Percentiles rank a stretch among this genome's conserved stretches.
Conservation (phyloP, 2,329 filamentous ascomycete genomes). For the Neopestalotiopsis rosae region DNA sequence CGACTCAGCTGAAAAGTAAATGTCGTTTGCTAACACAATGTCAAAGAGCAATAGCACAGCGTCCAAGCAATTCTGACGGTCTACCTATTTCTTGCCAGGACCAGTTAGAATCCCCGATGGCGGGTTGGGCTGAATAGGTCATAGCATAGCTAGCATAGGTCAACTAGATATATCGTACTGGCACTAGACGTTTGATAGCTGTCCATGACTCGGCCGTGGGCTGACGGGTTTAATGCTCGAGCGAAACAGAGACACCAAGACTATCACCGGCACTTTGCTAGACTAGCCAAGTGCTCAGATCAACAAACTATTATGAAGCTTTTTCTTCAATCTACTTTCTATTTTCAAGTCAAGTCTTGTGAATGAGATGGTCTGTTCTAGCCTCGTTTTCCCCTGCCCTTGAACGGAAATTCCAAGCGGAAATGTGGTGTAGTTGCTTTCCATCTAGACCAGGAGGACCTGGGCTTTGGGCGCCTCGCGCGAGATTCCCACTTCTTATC, state of each 20-base stretch:
- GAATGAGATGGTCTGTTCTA: background rate
- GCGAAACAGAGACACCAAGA: background rate
- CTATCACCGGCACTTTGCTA: background rate
- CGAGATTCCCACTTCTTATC: slow-evolving; percentile 11
- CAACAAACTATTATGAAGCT: background rate
- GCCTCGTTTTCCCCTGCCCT: background rate
- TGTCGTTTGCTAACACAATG: background rate
- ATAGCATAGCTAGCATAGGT: background rate
- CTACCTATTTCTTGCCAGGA: background rate
- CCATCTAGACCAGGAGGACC: slow-evolving; percentile 10
- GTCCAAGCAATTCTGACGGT: background rate
- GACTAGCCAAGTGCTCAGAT: background rate
- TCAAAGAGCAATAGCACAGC: background rate
- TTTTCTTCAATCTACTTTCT: background rate
- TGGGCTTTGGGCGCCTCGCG: slow-evolving; percentile 6
- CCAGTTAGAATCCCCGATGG: background rate
- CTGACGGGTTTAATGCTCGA: background rate
- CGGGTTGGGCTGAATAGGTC: background rate
- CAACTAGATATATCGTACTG: background rate
- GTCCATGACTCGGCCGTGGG: background rate
- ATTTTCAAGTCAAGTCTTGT: background rate
- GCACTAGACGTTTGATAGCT: background rate
- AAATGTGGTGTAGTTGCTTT: background rate
- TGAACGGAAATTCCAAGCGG: slow-evolving; percentile 1
- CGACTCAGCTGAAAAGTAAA: background rate